Base-by-base conservation (phyloP, 108 stramenopile genomes). In the Stephanodiscus minutulus region DNA sequence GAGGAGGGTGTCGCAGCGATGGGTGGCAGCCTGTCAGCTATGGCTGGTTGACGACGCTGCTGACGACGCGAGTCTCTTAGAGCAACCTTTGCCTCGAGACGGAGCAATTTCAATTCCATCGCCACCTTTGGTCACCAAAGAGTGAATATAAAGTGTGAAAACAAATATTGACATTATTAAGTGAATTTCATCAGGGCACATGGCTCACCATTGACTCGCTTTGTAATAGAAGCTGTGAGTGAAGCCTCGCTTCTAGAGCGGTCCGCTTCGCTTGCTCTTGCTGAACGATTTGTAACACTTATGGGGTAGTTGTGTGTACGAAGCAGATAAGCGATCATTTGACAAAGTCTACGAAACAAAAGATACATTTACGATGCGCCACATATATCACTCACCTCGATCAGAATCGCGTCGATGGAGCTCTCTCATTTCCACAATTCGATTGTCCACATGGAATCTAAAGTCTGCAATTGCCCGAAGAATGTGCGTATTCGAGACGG, bases 51-150 rank as follows among this genome's bases (percentile, higher is more conserved):
- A 47, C 74, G 79, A 9, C 74, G 79, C 58, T 68, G 73, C 46
- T 71, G 79, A 20, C 79, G 74, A 56, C 69, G 73, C 31, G 60
- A 31, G 27, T 80, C 79, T 69, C 59, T 68, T 20, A 62, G 53
- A 25, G 81, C 76, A 37, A 84, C 67, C 64, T 82, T 84, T 6
- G 83, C 83, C 73, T 84, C 83, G 12, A 84, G 71, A 39, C 76
- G 75, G 22, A 84, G 62, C 11, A 84, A 63, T 60, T 84, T 84
- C 43, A 82, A 43, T 66, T 84, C 83, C 83, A 84, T 84, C 3
- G 83, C 83, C 28, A 78, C 77, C 77, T 78, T 54, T 15, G 3
- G 27, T 35, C 8, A 7, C 6, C 6, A 44, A 18, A 55, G 31
- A 31, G 41, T 3, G 33, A 39, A 39, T 1, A 50, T 21, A 50